A percentile compares a stretch with the other conserved stretches of the same genome.
Evolutionary conservation across 192 early-diverging fungal genomes (phyloP).

Genomic region (Coemansia sp.): DNA sequence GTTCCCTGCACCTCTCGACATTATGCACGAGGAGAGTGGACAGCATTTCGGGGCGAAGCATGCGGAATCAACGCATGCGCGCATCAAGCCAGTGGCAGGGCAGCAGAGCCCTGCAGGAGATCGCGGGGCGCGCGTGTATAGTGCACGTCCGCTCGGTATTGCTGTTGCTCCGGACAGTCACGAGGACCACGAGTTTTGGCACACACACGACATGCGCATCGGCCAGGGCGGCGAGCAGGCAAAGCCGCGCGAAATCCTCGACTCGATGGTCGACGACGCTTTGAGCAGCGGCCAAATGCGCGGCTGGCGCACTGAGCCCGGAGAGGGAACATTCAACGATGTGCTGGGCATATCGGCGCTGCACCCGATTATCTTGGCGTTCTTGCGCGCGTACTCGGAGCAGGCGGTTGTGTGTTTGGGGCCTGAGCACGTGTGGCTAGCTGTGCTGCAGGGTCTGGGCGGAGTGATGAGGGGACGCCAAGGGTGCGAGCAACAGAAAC

Average conservation of each 20-base stretch:
- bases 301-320: constrained; percentile 39
- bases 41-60: constrained; percentile 1
- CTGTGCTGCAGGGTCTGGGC: constrained; percentile 31
- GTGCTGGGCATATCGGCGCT: constrained; percentile 31
- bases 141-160: constrained; percentile 11
- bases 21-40: constrained; percentile 7
- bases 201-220: constrained; percentile 24
- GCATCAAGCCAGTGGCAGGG: not conserved
- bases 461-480: constrained; percentile 17
- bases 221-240: constrained; percentile 22
- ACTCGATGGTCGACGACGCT: constrained; percentile 43
- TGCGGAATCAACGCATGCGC: not conserved
- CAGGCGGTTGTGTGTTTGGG: constrained; percentile 25
- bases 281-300: constrained; percentile 6
- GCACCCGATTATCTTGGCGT: constrained; percentile 42
- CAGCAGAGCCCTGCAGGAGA: constrained; percentile 11
- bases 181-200: constrained; percentile 29
- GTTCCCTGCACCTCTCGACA: constrained; percentile 1
- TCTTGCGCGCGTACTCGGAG: constrained; percentile 36
- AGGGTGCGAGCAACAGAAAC: not conserved
- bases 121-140: constrained; percentile 14
- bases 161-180: constrained; percentile 3
- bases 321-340: constrained; percentile 43
- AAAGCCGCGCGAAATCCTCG: constrained; percentile 18
- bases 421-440: constrained; percentile 45